phyloP scores from a whole-genome alignment of 805 yeast genomes.

The Yamadazyma akitaensis region DNA sequence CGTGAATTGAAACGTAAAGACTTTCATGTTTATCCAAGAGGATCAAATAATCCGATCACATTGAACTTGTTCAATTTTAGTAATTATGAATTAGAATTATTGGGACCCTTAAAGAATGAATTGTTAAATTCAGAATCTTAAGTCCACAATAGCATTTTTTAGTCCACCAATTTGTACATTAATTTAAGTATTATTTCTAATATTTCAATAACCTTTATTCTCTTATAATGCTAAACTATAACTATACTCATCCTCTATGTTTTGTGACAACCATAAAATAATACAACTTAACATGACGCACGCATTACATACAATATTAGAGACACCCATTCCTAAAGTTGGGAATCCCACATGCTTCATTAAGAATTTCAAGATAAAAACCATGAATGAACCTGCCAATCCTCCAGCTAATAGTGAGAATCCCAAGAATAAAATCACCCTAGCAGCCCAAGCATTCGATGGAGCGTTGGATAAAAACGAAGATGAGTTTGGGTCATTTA shows the following conservation, averaged over 20 bases:
- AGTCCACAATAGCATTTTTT: not conserved
- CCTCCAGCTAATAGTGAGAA: slow-evolving; percentile 94
- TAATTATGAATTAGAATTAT: slow-evolving; percentile 57
- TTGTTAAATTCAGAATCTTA: slow-evolving; percentile 16
- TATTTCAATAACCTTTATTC: not conserved
- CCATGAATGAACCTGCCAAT: slow-evolving; percentile 85
- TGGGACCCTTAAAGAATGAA: slow-evolving; percentile 38
- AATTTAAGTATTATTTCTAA: not conserved
- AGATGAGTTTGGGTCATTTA: slow-evolving; percentile 31
- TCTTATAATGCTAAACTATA: slow-evolving; percentile 75
- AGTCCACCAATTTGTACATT: slow-evolving; percentile 3
- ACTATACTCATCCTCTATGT: slow-evolving; percentile 93
- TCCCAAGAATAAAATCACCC: slow-evolving; percentile 86
- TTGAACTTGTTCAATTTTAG: slow-evolving; percentile 66
- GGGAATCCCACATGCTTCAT: slow-evolving; percentile 79
- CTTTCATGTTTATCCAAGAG: slow-evolving; percentile 55
- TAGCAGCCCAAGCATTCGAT: slow-evolving; percentile 86
- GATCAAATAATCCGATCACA: slow-evolving; percentile 37
- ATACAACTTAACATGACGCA: slow-evolving; percentile 86
- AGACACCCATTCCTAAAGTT: slow-evolving; percentile 90
- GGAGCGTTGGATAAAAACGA: slow-evolving; percentile 39
- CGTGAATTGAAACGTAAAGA: slow-evolving; percentile 69
- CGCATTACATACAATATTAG: slow-evolving; percentile 77
- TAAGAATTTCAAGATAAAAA: slow-evolving; percentile 78
- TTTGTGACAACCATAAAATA: slow-evolving; percentile 89